phyloP scores from a whole-genome alignment of 495 filamentous ascomycete genomes.

The Cenococcum geophilum region DNA sequence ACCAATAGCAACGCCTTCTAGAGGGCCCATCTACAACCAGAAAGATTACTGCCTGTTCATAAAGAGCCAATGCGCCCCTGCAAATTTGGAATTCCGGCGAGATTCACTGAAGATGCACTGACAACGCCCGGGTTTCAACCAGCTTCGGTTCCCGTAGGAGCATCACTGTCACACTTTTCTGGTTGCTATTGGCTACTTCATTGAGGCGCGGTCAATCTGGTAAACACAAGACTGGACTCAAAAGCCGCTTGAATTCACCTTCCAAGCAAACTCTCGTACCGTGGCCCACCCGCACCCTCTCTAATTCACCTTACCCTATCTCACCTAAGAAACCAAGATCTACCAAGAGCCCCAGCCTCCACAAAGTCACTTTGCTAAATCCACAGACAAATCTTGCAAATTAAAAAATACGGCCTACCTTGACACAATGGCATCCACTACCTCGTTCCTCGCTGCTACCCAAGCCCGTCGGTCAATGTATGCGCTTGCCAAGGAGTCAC shows the following conservation, averaged over 20 bases:
- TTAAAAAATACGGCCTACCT: not conserved
- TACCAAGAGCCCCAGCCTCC: not conserved
- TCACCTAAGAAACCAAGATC: not conserved
- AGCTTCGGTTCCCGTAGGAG: not conserved
- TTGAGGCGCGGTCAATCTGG: not conserved
- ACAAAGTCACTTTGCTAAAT: not conserved
- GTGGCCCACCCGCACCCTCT: not conserved
- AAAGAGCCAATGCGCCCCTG: not conserved
- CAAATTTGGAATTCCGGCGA: not conserved
- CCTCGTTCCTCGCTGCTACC: slow-evolving; percentile 31
- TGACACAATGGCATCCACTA: slow-evolving; percentile 24
- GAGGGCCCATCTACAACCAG: too few species aligned
- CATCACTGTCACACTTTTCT: not conserved
- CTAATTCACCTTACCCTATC: not conserved
- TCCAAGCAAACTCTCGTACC: not conserved
- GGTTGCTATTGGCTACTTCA: not conserved
- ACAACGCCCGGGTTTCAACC: not conserved
- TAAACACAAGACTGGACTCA: not conserved
- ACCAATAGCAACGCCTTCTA: not conserved
- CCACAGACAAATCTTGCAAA: not conserved
- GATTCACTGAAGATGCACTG: not conserved
- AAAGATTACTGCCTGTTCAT: too few species aligned
- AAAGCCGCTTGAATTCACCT: not conserved
- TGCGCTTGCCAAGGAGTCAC: slow-evolving; percentile 29
- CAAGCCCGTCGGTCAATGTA: slow-evolving; percentile 37